These are phyloP conservation scores for Hamigera avellanea DNA, from an alignment of 495 filamentous ascomycete species.

Conservation along the genomic window DNA sequence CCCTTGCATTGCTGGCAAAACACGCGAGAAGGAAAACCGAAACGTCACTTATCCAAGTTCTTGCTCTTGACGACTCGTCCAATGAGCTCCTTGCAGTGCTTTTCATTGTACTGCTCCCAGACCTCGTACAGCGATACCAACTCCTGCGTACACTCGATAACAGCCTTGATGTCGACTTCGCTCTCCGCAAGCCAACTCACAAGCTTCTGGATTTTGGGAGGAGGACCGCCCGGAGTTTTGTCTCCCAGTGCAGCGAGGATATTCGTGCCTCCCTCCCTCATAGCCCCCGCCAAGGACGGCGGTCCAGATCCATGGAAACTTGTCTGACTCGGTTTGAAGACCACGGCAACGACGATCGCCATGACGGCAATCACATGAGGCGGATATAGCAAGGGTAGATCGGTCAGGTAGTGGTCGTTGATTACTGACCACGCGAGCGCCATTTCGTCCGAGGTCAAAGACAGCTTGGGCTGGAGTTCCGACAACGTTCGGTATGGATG, in stretches of 20 bases:
- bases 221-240: constrained; percentile 21
- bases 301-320: constrained; percentile 30
- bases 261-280: constrained; percentile 30
- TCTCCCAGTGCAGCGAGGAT: constrained; percentile 29
- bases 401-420: constrained; percentile 94
- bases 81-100: constrained; percentile 65
- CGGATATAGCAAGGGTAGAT: constrained; percentile 75
- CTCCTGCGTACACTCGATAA: constrained; percentile 91
- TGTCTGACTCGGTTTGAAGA: constrained; percentile 50
- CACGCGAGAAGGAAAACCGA: not conserved
- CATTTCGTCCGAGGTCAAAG: constrained; percentile 65
- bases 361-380: constrained; percentile 87
- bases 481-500: constrained; percentile 90
- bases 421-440: constrained; percentile 75
- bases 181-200: constrained; percentile 85
- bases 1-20: not conserved
- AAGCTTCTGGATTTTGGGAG: constrained; percentile 57
- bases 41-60: constrained; percentile 58
- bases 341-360: constrained; percentile 75
- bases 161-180: constrained; percentile 79
- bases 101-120: constrained; percentile 84
- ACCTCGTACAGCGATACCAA: constrained; percentile 90
- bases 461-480: constrained; percentile 57
- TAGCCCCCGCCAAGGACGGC: constrained; percentile 24
- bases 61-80: constrained; percentile 73